Conservation (phyloP, 2,329 filamentous ascomycete species). For the Paracamarosporium sp. region DNA sequence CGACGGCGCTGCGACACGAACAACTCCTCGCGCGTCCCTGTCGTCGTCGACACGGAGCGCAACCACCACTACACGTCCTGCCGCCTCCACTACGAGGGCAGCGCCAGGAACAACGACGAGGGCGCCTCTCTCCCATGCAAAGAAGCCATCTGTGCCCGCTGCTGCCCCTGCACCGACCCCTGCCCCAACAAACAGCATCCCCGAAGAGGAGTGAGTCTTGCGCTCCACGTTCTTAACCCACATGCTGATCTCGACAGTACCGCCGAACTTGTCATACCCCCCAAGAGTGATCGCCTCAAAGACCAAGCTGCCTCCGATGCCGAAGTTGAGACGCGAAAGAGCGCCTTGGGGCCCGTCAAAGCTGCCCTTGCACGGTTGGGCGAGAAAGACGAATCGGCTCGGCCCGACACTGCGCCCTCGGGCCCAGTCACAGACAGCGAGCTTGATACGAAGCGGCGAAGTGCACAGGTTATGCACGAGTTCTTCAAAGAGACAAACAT, state of each 20-base stretch:
- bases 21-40: slow-evolving; percentile 39
- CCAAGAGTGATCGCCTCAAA: slow-evolving; percentile 31
- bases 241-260: slow-evolving; percentile 22
- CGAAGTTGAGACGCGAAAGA: slow-evolving; percentile 39
- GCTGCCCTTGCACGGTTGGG: slow-evolving; percentile 38
- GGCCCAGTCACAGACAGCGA: slow-evolving; percentile 36
- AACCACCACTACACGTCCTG: slow-evolving; percentile 27
- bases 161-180: slow-evolving; percentile 18
- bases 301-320: slow-evolving; percentile 46
- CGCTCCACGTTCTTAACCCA: not conserved
- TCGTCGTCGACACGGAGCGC: slow-evolving; percentile 29
- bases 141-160: slow-evolving; percentile 36
- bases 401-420: slow-evolving; percentile 42
- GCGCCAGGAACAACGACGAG: slow-evolving; percentile 27
- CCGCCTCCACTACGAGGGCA: slow-evolving; percentile 23
- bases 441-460: slow-evolving; percentile 38
- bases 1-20: slow-evolving; percentile 29
- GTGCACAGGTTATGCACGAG: slow-evolving; percentile 46
- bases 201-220: slow-evolving; percentile 25
- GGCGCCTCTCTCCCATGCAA: slow-evolving; percentile 31
- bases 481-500: slow-evolving; percentile 47
- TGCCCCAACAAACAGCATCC: slow-evolving; percentile 14
- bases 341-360: slow-evolving; percentile 33
- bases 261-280: slow-evolving; percentile 25
- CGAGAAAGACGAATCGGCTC: slow-evolving; percentile 24